Conservation (phyloP, 257 asterid genomes). For the Solanum boliviense region DNA sequence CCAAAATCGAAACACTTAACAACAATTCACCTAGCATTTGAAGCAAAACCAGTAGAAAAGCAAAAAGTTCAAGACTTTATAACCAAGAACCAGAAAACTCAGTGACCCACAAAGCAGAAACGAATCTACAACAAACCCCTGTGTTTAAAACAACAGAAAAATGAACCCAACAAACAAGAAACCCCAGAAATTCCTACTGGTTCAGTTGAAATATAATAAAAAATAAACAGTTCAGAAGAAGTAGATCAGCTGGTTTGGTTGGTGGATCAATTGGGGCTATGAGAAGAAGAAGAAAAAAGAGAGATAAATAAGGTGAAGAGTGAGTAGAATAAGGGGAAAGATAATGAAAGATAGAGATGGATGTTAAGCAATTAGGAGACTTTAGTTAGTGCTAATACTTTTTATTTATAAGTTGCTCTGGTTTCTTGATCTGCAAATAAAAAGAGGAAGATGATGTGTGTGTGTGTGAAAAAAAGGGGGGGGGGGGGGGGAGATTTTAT, state of each 20-base stretch:
- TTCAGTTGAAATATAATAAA: not conserved
- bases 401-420: not conserved
- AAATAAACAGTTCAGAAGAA: not conserved
- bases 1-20: not conserved
- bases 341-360: not conserved
- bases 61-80: conserved; percentile 3
- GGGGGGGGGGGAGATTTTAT: accelerated
- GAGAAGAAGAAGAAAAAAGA: not conserved
- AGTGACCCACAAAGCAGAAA: not conserved
- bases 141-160: conserved; percentile 1
- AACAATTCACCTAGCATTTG: not conserved
- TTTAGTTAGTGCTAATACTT: not conserved
- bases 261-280: not conserved
- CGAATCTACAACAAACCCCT: not conserved
- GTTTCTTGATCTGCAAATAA: not conserved
- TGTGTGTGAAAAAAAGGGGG: not conserved
- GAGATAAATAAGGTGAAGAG: not conserved
- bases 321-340: not conserved
- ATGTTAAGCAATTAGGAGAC: not conserved
- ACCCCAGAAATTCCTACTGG: not conserved
- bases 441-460: not conserved
- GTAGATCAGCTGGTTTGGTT: not conserved
- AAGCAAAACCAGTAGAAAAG: not conserved
- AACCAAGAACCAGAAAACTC: not conserved
- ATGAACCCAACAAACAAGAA: conserved; percentile 18